A percentile compares a stretch with the other conserved stretches of the same genome.
Evolutionary conservation across 371 early-diverging fungal species (phyloP).

Genomic region (Mycotypha africana): DNA sequence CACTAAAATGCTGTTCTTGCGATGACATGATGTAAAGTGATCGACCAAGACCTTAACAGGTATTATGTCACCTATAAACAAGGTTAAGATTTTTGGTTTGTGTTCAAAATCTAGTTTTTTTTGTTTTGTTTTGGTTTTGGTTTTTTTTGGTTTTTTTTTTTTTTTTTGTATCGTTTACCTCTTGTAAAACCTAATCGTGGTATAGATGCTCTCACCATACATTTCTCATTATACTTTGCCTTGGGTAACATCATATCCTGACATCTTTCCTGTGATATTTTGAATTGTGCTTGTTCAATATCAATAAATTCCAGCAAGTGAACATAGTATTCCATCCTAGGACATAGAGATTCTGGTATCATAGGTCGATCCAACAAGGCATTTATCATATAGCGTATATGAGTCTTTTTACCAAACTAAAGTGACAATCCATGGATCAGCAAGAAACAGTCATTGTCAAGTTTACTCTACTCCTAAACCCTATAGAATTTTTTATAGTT

Average conservation of each 20-base stretch:
- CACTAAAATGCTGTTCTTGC: conserved; percentile 23
- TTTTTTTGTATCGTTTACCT: no score
- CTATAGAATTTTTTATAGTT: background rate
- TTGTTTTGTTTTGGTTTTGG: background rate
- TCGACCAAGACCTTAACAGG: conserved; percentile 26
- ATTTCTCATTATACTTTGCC: conserved; percentile 23
- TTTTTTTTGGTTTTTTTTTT: conserved; percentile 1
- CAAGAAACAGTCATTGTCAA: background rate
- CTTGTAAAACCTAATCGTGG: conserved; percentile 42
- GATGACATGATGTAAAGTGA: conserved; percentile 25
- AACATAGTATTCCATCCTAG: conserved; percentile 33
- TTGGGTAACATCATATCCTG: conserved; percentile 15
- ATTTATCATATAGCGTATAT: conserved; percentile 33
- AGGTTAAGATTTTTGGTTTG: no score
- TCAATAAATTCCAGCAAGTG: conserved; percentile 39
- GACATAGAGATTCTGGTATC: conserved; percentile 37
- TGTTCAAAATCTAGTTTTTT: no score
- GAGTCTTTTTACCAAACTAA: conserved; percentile 26
- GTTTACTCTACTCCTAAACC: no score
- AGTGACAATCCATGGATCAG: no score
- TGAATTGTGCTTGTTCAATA: conserved; percentile 20
- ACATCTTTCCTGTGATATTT: conserved; percentile 24
- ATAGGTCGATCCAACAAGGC: conserved; percentile 35
- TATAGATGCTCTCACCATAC: conserved; percentile 26
- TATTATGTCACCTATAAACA: conserved; percentile 33